Evolutionary conservation across 495 filamentous ascomycete genomes (phyloP).

Genomic region (Trichoderma parareesei): DNA sequence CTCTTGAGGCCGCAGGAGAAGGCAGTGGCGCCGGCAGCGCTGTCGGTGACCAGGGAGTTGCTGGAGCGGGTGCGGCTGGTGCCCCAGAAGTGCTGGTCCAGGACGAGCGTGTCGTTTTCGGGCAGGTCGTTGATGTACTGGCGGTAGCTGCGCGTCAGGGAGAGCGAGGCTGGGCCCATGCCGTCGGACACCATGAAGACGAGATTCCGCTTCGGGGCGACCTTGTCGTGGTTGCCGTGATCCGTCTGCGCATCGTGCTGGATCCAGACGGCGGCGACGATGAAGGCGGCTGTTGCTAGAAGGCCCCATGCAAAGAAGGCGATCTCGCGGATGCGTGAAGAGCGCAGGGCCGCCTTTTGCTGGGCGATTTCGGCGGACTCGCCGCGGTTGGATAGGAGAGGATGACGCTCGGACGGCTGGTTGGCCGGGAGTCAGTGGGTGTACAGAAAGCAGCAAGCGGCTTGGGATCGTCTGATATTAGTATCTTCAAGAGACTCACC

Average conservation of each 20-base stretch:
- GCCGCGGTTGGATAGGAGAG: constrained; percentile 10
- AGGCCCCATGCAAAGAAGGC: constrained; percentile 81
- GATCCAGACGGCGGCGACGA: constrained; percentile 66
- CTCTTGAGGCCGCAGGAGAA: constrained; percentile 89
- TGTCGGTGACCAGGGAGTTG: constrained; percentile 81
- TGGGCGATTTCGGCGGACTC: not conserved
- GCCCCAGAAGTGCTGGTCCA: constrained; percentile 84
- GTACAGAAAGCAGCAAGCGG: too few relatives aligned
- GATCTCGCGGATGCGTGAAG: constrained; percentile 41
- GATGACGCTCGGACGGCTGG: constrained; percentile 11
- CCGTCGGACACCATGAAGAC: constrained; percentile 99
- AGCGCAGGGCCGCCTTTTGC: not conserved
- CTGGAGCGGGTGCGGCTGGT: constrained; percentile 78
- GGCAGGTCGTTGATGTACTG: constrained; percentile 61
- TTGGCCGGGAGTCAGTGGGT: not conserved
- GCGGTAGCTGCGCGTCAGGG: constrained; percentile 72
- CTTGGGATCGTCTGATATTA: too few relatives aligned
- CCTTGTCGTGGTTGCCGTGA: constrained; percentile 18
- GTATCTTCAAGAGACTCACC: not conserved
- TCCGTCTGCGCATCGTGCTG: constrained; percentile 51
- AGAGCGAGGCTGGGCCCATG: constrained; percentile 90
- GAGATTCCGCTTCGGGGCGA: constrained; percentile 68
- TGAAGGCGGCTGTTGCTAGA: constrained; percentile 70
- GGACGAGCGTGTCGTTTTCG: constrained; percentile 58
- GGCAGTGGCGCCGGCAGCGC: constrained; percentile 89